Base-by-base conservation (phyloP, 371 early-diverging fungal genomes). In the Rhizomucor miehei region DNA sequence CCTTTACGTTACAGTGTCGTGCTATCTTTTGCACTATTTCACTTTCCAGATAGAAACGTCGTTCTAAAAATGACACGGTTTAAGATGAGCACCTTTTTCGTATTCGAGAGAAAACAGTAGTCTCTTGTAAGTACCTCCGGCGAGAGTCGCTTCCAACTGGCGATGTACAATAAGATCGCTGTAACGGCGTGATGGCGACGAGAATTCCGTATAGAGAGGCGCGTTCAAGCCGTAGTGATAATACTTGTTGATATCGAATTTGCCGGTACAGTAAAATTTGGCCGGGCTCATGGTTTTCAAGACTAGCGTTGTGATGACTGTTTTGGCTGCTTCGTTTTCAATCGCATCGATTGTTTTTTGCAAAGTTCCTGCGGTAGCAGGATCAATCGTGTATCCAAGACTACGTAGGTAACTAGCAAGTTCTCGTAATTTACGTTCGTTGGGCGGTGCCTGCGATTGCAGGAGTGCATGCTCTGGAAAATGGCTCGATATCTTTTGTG, bases 111-210 rank as follows among this genome's bases (percentile, higher is more conserved):
- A n/a, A n/a, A n/a, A n/a, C n/a, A n/a, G n/a, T n/a, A n/a, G n/a
- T n/a, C n/a, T n/a, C n/a, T n/a, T n/a, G n/a, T n/a, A n/a, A n/a
- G 29, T 29, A 29, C 63, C 61, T 44, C 65, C 65, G 6, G 56
- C 56, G 2, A 70, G 23, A 9, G 56, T 52, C 3, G 64, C 61
- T 21, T 75, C 69, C 12, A 90, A 54, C 46, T 81, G 78, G 6
- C 97, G 87, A 60, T 98, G 99, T 0, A 98, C 98, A 44, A 98
- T 67, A 23, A 96, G 68, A 69, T 97, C 97, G n/a, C 97, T 89
- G 66, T 95, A 97, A 48, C 97, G 80, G 16, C 94, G 85, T 20
- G 96, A 92, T 1, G 99, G 99, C 5, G 90, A 91, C 3, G 92
- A 90, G 67, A 94, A 94, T 63, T 94, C 91, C 0, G 94, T 93